Evolutionary conservation across 306 rosid genomes (phyloP), one percentile per base, ranked within the genome.

Genomic region (Inga leiocalycina): DNA sequence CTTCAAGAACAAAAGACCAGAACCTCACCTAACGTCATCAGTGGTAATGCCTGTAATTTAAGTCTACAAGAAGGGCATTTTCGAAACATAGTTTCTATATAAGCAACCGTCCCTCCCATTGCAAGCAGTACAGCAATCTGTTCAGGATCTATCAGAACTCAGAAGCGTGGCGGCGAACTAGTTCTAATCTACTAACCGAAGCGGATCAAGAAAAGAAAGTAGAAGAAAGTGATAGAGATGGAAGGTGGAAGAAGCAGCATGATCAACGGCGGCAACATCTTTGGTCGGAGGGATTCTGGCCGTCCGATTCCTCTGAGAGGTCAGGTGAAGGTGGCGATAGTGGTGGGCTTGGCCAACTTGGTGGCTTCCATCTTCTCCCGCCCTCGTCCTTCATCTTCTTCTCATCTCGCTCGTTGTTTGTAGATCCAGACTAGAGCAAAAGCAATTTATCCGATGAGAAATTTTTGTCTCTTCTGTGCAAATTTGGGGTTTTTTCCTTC

Each of bases 291-390:
- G 54, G 16, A 4, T 81, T 59, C 87, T 2, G 86, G 89, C 44
- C 92, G 95, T 68, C 91, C 81, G 45, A 88, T 89, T 84, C 97
- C 97, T 7, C 89, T 78, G 85, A 74, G 97, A 48, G 97, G 97
- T 44, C 93, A 89, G 48, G 97, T 94, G 79, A 94, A 89, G 86
- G 4, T 84, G 68, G 91, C 85, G 27, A 87, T 92, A 14, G 85
- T 92, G 41, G 88, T 89, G n/a, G 90, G 90, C 0, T 78, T 94
- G 3, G 97, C 97, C 8, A 87, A 84, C 74, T 89, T 95, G 12
- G 86, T 94, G n/a, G 94, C 87, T 76, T 94, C 97, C 27, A 84
- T 91, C 1, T 94, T 90, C 90, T 74, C 90, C n/a, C 87, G 82
- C 52, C 8, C 0, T 7, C 57, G 78, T 10, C 4, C 84, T 4